Percentiles rank a stretch among this genome's conserved stretches.
phyloP scores from a whole-genome alignment of 371 early-diverging fungal species.

The Parasitella parasitica region DNA sequence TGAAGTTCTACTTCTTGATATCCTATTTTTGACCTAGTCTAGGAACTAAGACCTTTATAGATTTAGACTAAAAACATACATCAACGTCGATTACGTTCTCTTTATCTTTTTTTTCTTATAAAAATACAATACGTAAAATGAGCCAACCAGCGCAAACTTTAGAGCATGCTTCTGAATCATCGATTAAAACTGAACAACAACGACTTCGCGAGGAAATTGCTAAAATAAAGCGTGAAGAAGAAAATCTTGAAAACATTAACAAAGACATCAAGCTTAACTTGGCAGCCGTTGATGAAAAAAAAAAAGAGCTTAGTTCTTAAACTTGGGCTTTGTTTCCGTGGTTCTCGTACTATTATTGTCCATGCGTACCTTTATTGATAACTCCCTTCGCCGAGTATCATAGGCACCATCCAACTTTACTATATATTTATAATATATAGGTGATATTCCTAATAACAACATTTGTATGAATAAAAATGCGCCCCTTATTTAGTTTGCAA shows the following conservation, averaged over 20 bases:
- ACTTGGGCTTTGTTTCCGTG: no score
- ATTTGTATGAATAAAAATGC: no score
- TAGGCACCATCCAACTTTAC: no score
- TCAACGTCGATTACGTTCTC: neutral
- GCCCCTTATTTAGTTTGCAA: no score
- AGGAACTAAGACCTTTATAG: no score
- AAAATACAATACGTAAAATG: neutral
- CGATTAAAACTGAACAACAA: conserved; percentile 4
- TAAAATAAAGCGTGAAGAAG: conserved; percentile 11
- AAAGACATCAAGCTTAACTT: conserved; percentile 9
- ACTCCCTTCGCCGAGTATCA: no score
- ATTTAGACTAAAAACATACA: neutral
- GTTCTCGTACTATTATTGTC: neutral
- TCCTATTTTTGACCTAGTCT: no score
- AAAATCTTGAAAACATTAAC: conserved; percentile 6
- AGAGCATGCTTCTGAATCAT: neutral
- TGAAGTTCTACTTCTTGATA: no score
- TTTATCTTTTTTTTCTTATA: neutral
- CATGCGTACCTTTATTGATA: neutral
- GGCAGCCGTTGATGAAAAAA: conserved; percentile 13
- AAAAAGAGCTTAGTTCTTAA: neutral
- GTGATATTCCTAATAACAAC: neutral
- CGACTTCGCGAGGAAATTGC: conserved; percentile 18
- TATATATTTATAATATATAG: neutral
- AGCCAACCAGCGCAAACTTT: neutral